Evolutionary conservation across 208 protist species (phyloP).

Genomic region (Trypanosoma scelopori): DNA sequence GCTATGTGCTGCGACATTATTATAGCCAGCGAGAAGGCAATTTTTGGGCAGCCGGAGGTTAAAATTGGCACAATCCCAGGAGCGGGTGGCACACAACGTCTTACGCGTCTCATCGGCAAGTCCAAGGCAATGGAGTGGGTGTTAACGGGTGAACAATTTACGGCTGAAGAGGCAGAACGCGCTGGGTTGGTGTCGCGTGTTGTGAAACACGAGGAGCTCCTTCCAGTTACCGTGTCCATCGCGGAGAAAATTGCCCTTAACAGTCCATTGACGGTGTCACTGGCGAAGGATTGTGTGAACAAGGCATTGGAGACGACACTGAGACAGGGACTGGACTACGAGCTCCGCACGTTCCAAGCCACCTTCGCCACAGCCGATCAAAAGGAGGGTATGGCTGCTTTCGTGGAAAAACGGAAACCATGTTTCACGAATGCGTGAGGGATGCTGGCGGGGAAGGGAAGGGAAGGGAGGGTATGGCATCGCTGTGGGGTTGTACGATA

Average conservation of each 20-base stretch:
- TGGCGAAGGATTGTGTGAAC: constrained; percentile 91
- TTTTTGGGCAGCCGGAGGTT: constrained; percentile 92
- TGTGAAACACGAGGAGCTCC: constrained; percentile 74
- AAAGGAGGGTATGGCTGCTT: constrained; percentile 92
- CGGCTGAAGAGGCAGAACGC: constrained; percentile 72
- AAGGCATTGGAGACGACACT: constrained; percentile 80
- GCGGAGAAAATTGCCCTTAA: constrained; percentile 67
- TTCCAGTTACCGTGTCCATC: constrained; percentile 57
- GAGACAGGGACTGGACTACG: constrained; percentile 76
- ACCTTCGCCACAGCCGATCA: constrained; percentile 92
- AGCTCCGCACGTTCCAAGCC: constrained; percentile 82
- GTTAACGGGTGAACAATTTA: constrained; percentile 84
- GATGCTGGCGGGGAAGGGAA: constrained; percentile 22
- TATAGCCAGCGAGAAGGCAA: constrained; percentile 78
- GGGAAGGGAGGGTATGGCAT: constrained; percentile 8
- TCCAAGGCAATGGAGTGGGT: constrained; percentile 93
- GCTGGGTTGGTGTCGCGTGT: constrained; percentile 85
- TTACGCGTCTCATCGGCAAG: constrained; percentile 90
- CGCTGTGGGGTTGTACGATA: background rate
- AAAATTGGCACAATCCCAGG: constrained; percentile 94
- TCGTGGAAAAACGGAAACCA: constrained; percentile 90
- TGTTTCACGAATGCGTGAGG: constrained; percentile 80
- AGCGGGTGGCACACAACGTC: constrained; percentile 90
- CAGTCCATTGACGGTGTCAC: constrained; percentile 81
- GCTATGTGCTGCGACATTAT: constrained; percentile 92